Evolutionary conservation across 768 basidiomycete species (phyloP).

Genomic region (Pleurotus giganteus): DNA sequence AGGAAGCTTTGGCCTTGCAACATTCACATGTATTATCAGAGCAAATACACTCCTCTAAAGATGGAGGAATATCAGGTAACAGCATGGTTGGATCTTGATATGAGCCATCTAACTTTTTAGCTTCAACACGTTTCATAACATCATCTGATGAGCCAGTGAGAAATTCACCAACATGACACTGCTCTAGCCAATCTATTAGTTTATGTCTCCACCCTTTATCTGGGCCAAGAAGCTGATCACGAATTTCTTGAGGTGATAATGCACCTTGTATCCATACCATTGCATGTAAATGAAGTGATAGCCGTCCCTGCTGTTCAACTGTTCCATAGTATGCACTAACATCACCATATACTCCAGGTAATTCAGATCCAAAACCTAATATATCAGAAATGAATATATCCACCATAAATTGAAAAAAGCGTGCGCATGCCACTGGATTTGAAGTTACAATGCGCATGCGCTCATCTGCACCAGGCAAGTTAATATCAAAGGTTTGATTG

Average conservation of each 20-base stretch:
- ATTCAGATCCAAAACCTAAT: slow-evolving; percentile 13
- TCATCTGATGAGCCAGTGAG: background rate
- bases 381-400: slow-evolving; percentile 23
- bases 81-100: too few relatives aligned
- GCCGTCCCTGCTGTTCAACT: slow-evolving; percentile 29
- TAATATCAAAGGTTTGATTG: slow-evolving; percentile 14
- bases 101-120: too few relatives aligned
- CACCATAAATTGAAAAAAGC: slow-evolving; percentile 31
- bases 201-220: slow-evolving; percentile 14
- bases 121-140: background rate
- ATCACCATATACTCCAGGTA: slow-evolving; percentile 18
- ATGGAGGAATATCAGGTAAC: background rate
- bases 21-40: background rate
- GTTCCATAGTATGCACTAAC: slow-evolving; percentile 26
- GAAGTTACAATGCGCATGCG: slow-evolving; percentile 11
- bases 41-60: background rate
- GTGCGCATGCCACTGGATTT: slow-evolving; percentile 29
- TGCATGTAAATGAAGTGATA: slow-evolving; percentile 28
- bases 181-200: slow-evolving; percentile 6
- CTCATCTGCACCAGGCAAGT: slow-evolving; percentile 13
- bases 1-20: background rate
- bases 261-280: slow-evolving; percentile 27
- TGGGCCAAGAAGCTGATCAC: slow-evolving; percentile 21
- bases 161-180: slow-evolving; percentile 16
- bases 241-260: slow-evolving; percentile 29